Evolutionary conservation across 2,329 filamentous ascomycete genomes (phyloP), one percentile per base, ranked within the genome.

Genomic region (Davidsoniella eucalypti): DNA sequence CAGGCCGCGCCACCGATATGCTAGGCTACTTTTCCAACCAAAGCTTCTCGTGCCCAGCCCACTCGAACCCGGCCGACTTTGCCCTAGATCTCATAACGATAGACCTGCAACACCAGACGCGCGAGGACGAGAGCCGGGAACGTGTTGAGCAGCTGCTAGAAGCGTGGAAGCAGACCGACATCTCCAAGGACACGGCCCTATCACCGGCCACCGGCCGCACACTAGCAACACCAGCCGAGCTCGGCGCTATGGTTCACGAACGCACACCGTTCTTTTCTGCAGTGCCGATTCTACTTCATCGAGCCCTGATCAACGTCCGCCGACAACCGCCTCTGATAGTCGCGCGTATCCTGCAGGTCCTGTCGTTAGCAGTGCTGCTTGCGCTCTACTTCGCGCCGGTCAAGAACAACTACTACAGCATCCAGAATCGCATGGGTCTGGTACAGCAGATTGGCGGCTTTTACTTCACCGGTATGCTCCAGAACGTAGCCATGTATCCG

Each of bases 41-140:
- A 17, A 80, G 81, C 0, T 75, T 77, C 54, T 66, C 75, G 10
- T 87, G 83, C 57, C 80, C 82, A 0, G 67, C 69, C 12, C 76
- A 82, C 52, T 83, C 80, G 1, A 88, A 87, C 55, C 83, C 84
- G 1, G 82, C 84, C 0, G 84, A 88, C 60, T 87, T 85, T 60
- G 82, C 80, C 0, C 69, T 87, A 6, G 83, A 88, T 57, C 69
- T 87, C 46, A 84, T 88, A 47, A 87, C 82, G 0, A 74, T 87
- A 21, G 81, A 87, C 57, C 66, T 87, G 0, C 83, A 86, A 54
- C 72, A 81, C 39, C 76, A 73, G 29, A 64, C 69, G 1, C 68
- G 73, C 17, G 83, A 87, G 60, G 69, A 68, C 1, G 69, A 75
- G 41, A 84, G 75, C 47, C 70, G 81, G 9, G 69, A 71, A 29